phyloP scores from a whole-genome alignment of 345 rosid species.

The Citrus sp. region DNA sequence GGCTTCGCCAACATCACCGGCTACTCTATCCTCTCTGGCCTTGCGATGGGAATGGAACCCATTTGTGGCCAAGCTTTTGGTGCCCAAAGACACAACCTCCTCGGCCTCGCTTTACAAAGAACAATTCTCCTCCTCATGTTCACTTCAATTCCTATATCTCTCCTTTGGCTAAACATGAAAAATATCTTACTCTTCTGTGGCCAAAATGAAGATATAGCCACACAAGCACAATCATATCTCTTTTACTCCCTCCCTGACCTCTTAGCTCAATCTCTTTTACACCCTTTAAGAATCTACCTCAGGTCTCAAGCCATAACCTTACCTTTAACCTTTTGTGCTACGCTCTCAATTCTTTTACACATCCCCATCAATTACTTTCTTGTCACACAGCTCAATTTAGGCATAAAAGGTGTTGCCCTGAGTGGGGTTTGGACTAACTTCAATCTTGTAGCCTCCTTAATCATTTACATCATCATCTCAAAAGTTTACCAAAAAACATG shows the following conservation, averaged over 20 bases:
- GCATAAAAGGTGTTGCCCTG: conserved; percentile 70
- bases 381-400: conserved; percentile 48
- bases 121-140: conserved; percentile 55
- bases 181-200: conserved; percentile 50
- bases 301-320: conserved; percentile 73
- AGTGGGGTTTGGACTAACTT: conserved; percentile 69
- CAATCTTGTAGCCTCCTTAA: conserved; percentile 50
- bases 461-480: conserved; percentile 53
- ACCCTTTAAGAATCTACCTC: conserved; percentile 82
- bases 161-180: conserved; percentile 77
- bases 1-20: conserved; percentile 93
- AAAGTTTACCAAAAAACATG: conserved; percentile 47
- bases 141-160: conserved; percentile 57
- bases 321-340: conserved; percentile 66
- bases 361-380: conserved; percentile 61
- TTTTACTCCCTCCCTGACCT: conserved; percentile 80
- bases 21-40: conserved; percentile 83
- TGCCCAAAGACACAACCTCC: conserved; percentile 52
- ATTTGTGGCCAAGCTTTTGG: conserved; percentile 91
- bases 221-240: conserved; percentile 61
- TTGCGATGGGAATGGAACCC: conserved; percentile 90
- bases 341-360: conserved; percentile 55
- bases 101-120: conserved; percentile 64
- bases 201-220: conserved; percentile 60
- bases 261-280: conserved; percentile 67